Evolutionary conservation across 257 asterid species (phyloP).

Genomic region (Gentiana macrophylla): DNA sequence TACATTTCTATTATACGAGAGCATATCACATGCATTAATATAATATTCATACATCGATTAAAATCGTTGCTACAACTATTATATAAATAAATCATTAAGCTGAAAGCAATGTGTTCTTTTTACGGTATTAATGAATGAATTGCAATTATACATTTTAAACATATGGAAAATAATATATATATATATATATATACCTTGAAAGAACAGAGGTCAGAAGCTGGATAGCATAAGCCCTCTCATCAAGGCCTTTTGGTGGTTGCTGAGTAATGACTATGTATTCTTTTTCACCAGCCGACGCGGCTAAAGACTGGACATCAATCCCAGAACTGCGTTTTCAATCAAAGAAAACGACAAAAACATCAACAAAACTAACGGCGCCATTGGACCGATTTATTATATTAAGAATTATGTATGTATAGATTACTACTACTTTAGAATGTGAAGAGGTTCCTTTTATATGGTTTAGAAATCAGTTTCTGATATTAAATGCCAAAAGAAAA

Average conservation of each 20-base stretch:
- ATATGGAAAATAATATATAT: too few species aligned
- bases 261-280: conserved; percentile 4
- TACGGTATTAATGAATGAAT: too few species aligned
- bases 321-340: background rate
- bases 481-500: background rate
- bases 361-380: background rate
- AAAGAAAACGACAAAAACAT: background rate
- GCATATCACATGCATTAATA: too few species aligned
- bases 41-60: too few species aligned
- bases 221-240: conserved; percentile 1
- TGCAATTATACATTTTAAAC: too few species aligned
- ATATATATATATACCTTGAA: background rate
- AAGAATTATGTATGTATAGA: background rate
- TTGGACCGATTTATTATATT: background rate
- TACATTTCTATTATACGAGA: too few species aligned
- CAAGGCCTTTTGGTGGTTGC: background rate
- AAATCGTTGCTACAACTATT: too few species aligned
- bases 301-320: background rate
- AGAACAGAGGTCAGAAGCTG: background rate
- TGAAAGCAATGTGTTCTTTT: too few species aligned
- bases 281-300: background rate
- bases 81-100: too few species aligned
- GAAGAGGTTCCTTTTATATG: conserved; percentile 1
- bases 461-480: too few species aligned
- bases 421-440: conserved; percentile 3